These are phyloP conservation scores for Chlamydomonas schloesseri DNA, from an alignment of 139 green algal genomes.

Conservation along the genomic window DNA sequence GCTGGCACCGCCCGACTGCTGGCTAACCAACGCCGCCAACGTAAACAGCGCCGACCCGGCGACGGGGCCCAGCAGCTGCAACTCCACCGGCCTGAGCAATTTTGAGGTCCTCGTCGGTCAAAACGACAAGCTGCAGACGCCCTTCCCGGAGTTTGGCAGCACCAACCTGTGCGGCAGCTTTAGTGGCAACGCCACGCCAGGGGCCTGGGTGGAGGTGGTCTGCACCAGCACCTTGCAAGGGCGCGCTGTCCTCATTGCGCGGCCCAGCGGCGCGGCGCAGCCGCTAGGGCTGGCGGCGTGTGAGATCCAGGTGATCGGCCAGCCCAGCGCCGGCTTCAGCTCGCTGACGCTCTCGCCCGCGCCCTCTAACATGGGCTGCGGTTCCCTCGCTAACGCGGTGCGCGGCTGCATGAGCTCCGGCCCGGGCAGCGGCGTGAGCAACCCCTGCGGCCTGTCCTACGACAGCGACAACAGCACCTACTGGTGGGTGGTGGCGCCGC, in stretches of 20 bases:
- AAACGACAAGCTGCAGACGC: neutral
- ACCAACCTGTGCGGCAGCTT: neutral
- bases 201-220: neutral
- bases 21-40: neutral
- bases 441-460: neutral
- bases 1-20: constrained; percentile 2
- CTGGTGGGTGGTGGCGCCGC: too few species aligned
- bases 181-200: neutral
- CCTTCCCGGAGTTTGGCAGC: neutral
- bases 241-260: neutral
- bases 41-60: neutral
- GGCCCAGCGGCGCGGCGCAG: neutral
- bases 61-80: neutral
- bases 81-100: neutral
- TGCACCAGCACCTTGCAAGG: neutral
- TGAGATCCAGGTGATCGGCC: neutral
- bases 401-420: neutral
- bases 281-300: neutral
- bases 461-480: neutral
- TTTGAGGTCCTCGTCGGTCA: neutral
- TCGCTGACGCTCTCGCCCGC: neutral
- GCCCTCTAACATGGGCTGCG: neutral
- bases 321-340: too few species aligned
- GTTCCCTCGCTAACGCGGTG: neutral
- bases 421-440: neutral